Evolutionary conservation across 805 yeast genomes (phyloP), one percentile per base, ranked within the genome.

Genomic region (Candida tibetensis): DNA sequence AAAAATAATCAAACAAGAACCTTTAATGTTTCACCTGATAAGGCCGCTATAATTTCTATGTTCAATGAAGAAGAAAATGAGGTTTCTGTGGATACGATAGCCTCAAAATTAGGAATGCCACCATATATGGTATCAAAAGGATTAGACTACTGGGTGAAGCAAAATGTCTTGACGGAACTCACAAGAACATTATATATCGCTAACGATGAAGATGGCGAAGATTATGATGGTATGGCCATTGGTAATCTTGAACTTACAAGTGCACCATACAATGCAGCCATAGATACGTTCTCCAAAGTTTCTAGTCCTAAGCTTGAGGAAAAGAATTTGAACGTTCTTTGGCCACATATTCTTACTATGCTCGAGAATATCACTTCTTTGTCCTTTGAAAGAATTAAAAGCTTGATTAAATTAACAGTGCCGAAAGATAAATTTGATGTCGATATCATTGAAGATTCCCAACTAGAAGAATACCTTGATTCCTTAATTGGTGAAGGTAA

Each of bases 11-110:
- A 21, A 21, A 21, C 25, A 7, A 80, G 74, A n/a, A 34, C 53
- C 26, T 69, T 75, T 44, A 64, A 65, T 5, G 95, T 84, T 0
- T 57, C 82, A 1, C 83, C 95, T 0, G 84, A 78, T 28, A 79
- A 79, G 45, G 95, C 93, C 1, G 64, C 82, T 0, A 75, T 86
- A 3, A 73, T 85, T 6, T 55, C 65, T 15, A 57, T 69, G 8
- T 82, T 83, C 47, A 57, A 59, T 36, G 64, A 59, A 2, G 51
- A 51, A n/a, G 39, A 42, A 22, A 51, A 71, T 21, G 56, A 60
- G 4, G 34, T 70, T 3, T 46, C 72, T 0, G 40, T 69, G 3
- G 59, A 51, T 5, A 56, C 63, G 3, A 54, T 79, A 3, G 41
- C 52, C 14, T 45, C 47, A 31, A 43, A 49, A 10, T 57, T 81